Evolutionary conservation across 2,329 filamentous ascomycete species (phyloP).

Genomic region (Neofusicoccum sp.): DNA sequence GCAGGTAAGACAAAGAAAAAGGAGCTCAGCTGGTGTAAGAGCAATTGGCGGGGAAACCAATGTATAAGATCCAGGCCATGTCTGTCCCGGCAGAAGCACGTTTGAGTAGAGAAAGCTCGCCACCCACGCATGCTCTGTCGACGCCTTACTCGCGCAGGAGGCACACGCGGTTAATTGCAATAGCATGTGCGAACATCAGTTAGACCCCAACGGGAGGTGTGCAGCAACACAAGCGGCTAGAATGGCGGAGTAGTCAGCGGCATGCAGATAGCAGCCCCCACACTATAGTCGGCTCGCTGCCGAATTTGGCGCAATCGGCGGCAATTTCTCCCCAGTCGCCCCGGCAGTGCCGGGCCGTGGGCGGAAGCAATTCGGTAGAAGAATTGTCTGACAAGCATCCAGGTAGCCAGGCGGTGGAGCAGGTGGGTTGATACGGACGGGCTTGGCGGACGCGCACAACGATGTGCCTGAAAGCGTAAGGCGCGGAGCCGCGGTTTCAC

Average conservation of each 20-base stretch:
- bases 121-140: conserved; percentile 4
- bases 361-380: not conserved
- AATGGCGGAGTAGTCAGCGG: not conserved
- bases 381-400: not conserved
- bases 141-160: conserved; percentile 1
- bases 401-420: not conserved
- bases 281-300: not conserved
- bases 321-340: not conserved
- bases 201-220: not conserved
- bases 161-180: not conserved
- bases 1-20: not conserved
- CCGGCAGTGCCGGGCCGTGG: not conserved
- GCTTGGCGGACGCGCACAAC: not conserved
- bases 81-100: not conserved
- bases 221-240: not conserved
- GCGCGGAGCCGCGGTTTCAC: not conserved
- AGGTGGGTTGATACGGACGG: not conserved
- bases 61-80: not conserved
- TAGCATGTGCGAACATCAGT: not conserved
- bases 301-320: not conserved
- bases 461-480: not conserved
- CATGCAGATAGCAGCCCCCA: not conserved
- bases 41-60: not conserved
- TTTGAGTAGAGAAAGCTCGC: not conserved
- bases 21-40: not conserved